phyloP scores from a whole-genome alignment of 345 rosid genomes.

The Syzygium jambos region DNA sequence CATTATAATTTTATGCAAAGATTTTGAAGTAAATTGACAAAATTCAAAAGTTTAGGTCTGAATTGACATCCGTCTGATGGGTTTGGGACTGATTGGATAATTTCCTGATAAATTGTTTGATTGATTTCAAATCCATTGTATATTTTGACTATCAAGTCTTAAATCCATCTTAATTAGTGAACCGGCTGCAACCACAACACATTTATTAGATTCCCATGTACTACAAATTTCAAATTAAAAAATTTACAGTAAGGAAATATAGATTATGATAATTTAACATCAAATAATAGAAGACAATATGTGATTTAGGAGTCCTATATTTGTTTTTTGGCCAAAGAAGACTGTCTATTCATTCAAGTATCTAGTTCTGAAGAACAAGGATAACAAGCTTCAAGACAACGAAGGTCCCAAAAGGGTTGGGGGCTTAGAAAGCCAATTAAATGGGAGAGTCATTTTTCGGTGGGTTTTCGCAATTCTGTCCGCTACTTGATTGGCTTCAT shows the following conservation, averaged over 20 bases:
- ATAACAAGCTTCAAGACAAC: background rate
- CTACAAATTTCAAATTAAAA: background rate
- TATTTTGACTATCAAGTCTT: rapidly evolving
- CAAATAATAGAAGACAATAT: background rate
- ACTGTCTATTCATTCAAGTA: background rate
- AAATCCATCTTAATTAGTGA: background rate
- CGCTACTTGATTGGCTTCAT: rapidly evolving
- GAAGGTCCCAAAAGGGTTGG: background rate
- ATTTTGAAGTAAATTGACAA: background rate
- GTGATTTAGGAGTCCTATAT: background rate
- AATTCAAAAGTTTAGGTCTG: rapidly evolving
- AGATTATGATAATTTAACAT: background rate
- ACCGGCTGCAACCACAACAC: background rate
- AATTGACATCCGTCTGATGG: rapidly evolving
- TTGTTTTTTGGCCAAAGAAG: too few species aligned
- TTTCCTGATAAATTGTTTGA: rapidly evolving
- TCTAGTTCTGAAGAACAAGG: background rate
- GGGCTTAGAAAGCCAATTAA: background rate
- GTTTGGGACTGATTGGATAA: rapidly evolving
- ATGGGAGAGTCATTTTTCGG: background rate
- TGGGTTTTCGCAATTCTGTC: rapidly evolving
- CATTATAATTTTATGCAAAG: rapidly evolving
- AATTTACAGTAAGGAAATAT: background rate
- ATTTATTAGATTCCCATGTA: background rate
- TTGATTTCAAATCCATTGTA: rapidly evolving